These are phyloP conservation scores for Brassica hybrid DNA, from an alignment of 441 rosid species.

Conservation along the genomic window DNA sequence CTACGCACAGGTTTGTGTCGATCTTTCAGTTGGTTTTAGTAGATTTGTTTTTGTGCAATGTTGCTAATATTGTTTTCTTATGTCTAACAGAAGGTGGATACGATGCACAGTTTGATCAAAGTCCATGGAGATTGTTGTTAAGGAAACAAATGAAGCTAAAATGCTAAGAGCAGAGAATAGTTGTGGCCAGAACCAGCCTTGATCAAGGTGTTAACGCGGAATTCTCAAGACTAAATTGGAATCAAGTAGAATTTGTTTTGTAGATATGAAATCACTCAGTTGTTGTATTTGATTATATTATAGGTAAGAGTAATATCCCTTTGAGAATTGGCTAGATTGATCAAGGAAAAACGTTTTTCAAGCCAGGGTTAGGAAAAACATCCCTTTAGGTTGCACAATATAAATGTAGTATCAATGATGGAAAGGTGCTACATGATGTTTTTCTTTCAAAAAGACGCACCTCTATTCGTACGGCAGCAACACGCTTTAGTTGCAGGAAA, in stretches of 20 bases:
- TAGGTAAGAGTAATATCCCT: slow-evolving; percentile 53
- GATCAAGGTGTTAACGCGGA: background rate
- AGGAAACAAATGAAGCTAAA: slow-evolving; percentile 54
- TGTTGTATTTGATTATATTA: slow-evolving; percentile 29
- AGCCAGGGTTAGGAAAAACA: slow-evolving; percentile 73
- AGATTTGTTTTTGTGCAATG: slow-evolving; percentile 13
- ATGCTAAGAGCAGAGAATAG: background rate
- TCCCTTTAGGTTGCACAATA: slow-evolving; percentile 68
- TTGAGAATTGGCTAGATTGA: slow-evolving; percentile 43
- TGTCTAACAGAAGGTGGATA: slow-evolving; percentile 53
- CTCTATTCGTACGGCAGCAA: background rate
- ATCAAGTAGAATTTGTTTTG: background rate
- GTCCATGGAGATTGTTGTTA: slow-evolving; percentile 64
- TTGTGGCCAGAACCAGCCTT: background rate
- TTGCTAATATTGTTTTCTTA: slow-evolving; percentile 19
- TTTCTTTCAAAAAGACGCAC: slow-evolving; percentile 65
- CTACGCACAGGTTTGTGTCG: slow-evolving; percentile 62
- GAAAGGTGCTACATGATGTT: slow-evolving; percentile 78
- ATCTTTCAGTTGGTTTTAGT: slow-evolving; percentile 5
- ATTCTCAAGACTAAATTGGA: background rate
- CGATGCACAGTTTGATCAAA: slow-evolving; percentile 43
- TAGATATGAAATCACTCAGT: background rate
- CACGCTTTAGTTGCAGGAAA: background rate
- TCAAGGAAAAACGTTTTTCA: slow-evolving; percentile 73
- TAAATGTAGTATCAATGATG: slow-evolving; percentile 79